These are phyloP conservation scores for Yarrowia keelungensis DNA, from an alignment of 805 yeast genomes.

Conservation along the genomic window DNA sequence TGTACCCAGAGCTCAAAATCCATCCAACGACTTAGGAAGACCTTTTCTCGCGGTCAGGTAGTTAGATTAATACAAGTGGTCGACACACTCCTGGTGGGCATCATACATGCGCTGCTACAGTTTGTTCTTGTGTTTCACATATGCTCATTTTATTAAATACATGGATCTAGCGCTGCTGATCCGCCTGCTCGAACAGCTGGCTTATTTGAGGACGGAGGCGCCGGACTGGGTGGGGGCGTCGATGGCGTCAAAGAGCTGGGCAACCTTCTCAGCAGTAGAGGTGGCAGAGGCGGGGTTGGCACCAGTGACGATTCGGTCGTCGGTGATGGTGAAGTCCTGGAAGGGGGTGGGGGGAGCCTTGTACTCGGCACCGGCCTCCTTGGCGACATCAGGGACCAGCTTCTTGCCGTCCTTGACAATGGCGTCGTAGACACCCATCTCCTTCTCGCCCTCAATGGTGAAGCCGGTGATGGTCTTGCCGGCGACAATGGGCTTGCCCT, in stretches of 20 bases:
- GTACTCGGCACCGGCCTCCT: conserved; percentile 55
- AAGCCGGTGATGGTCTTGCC: conserved; percentile 69
- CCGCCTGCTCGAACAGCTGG: no score
- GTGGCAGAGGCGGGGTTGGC: conserved; percentile 66
- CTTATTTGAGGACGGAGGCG: conserved; percentile 2
- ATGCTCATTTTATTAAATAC: no score
- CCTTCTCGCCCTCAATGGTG: conserved; percentile 61
- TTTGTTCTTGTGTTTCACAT: no score
- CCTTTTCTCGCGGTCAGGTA: no score
- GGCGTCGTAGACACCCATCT: conserved; percentile 44
- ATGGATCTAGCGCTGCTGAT: no score
- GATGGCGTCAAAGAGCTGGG: conserved; percentile 20
- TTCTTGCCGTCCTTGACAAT: conserved; percentile 40
- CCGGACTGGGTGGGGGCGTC: conserved; percentile 34
- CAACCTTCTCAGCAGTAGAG: conserved; percentile 54
- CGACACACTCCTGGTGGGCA: no score
- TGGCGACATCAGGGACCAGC: conserved; percentile 53
- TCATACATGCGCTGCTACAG: no score
- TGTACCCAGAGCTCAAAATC: no score
- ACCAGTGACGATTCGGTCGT: conserved; percentile 70
- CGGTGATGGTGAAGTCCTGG: conserved; percentile 59
- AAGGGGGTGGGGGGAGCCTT: conserved; percentile 59
- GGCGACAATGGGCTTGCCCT: conserved; percentile 55
- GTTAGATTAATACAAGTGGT: no score
- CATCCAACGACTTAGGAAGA: no score